These are phyloP conservation scores for Hyaloscypha bicolor DNA, from an alignment of 495 filamentous ascomycete species.

Conservation along the genomic window DNA sequence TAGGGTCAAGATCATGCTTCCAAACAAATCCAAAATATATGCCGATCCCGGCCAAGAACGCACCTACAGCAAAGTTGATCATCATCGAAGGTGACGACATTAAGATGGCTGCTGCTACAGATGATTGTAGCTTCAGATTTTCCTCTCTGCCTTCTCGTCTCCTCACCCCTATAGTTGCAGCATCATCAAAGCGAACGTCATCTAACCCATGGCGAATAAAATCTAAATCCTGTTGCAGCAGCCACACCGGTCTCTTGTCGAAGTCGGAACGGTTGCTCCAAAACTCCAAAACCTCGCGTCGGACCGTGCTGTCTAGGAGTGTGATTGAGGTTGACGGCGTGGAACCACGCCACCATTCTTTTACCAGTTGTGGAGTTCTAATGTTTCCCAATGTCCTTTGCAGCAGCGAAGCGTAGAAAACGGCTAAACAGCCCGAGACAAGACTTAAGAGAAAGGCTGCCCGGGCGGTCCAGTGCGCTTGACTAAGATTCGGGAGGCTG, in stretches of 20 bases:
- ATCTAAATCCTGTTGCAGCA: too few species aligned
- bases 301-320: too few species aligned
- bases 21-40: slow-evolving; percentile 24
- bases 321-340: too few species aligned
- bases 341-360: background rate
- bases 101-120: background rate
- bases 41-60: slow-evolving; percentile 15
- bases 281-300: background rate
- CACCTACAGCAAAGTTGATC: background rate
- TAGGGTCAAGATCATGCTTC: background rate
- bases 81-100: slow-evolving; percentile 9
- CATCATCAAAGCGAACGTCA: too few species aligned
- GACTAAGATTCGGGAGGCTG: slow-evolving; percentile 26
- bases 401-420: slow-evolving; percentile 28
- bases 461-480: slow-evolving; percentile 33
- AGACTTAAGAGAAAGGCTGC: slow-evolving; percentile 29
- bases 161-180: too few species aligned
- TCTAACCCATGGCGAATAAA: too few species aligned
- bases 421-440: slow-evolving; percentile 28
- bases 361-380: background rate
- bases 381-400: slow-evolving; percentile 7
- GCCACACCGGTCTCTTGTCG: background rate
- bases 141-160: too few species aligned
- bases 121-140: background rate
- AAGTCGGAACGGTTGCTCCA: background rate